Evolutionary conservation across 73 alveolate species (phyloP).

Genomic region (Tetrahymena malaccensis): DNA sequence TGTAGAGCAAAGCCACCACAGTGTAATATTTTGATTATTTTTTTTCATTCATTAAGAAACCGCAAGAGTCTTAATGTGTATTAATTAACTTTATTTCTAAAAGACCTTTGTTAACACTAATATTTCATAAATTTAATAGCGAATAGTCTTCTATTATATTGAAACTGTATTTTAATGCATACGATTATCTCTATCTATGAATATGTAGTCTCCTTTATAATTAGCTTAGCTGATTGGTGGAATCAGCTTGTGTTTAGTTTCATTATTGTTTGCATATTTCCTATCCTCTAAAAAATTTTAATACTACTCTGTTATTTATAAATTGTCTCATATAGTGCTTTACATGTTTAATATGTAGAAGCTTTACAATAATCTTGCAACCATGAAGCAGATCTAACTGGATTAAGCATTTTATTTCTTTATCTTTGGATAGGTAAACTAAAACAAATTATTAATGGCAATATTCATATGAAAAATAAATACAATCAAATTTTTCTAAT

Average conservation of each 20-base stretch:
- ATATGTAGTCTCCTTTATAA: neutral
- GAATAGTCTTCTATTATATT: neutral
- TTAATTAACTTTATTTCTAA: too few relatives aligned
- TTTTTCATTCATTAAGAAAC: too few relatives aligned
- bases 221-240: neutral
- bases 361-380: neutral
- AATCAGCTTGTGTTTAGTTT: neutral
- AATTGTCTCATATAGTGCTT: neutral
- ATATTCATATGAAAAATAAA: too few relatives aligned
- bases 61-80: too few relatives aligned
- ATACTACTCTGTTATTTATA: neutral
- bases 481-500: too few relatives aligned
- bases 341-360: neutral
- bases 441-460: too few relatives aligned
- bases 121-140: neutral
- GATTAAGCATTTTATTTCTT: neutral
- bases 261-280: neutral
- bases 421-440: neutral
- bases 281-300: neutral
- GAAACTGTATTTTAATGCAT: neutral
- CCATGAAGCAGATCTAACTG: neutral
- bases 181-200: neutral
- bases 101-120: neutral
- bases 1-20: neutral
- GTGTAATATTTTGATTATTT: neutral